A percentile compares a stretch with the other conserved stretches of the same genome.
Evolutionary conservation across 352 stramenopile species (phyloP).

Genomic region (Phytophthora cactorum): DNA sequence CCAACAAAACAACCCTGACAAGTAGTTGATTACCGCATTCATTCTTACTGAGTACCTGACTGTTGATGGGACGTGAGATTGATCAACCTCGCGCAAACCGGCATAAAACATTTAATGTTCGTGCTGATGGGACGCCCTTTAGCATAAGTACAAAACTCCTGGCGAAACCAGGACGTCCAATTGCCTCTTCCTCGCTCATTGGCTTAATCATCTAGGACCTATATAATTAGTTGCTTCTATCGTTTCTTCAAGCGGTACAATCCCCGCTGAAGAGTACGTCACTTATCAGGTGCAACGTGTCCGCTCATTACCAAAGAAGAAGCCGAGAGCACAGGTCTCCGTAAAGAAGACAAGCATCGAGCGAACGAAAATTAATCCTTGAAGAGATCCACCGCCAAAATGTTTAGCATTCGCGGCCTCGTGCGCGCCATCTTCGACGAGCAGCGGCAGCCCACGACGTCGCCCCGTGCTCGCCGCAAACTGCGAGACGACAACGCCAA

Average conservation of each 20-base stretch:
- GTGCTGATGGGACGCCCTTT: no score
- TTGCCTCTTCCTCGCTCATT: not conserved
- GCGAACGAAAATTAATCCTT: constrained; percentile 1
- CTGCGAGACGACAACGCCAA: not conserved
- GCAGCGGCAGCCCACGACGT: constrained; percentile 21
- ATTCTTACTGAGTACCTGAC: not conserved
- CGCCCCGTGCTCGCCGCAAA: constrained; percentile 4
- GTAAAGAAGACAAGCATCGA: not conserved
- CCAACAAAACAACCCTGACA: no score
- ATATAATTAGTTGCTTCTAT: constrained; percentile 8
- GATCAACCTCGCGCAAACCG: not conserved
- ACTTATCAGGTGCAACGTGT: constrained; percentile 27
- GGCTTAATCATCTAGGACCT: not conserved
- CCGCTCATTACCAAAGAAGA: constrained; percentile 16
- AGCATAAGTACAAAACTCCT: not conserved
- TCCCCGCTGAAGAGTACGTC: constrained; percentile 8
- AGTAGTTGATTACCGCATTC: not conserved
- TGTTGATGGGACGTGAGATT: not conserved
- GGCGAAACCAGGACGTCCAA: not conserved
- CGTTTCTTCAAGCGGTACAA: constrained; percentile 12
- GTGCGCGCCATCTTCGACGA: constrained; percentile 49
- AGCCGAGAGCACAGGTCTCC: constrained; percentile 10
- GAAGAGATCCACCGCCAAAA: constrained; percentile 8
- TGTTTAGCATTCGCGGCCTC: constrained; percentile 40
- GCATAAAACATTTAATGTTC: no score